phyloP scores from a whole-genome alignment of 2,329 filamentous ascomycete species.

The Hymenoscyphus scutula region DNA sequence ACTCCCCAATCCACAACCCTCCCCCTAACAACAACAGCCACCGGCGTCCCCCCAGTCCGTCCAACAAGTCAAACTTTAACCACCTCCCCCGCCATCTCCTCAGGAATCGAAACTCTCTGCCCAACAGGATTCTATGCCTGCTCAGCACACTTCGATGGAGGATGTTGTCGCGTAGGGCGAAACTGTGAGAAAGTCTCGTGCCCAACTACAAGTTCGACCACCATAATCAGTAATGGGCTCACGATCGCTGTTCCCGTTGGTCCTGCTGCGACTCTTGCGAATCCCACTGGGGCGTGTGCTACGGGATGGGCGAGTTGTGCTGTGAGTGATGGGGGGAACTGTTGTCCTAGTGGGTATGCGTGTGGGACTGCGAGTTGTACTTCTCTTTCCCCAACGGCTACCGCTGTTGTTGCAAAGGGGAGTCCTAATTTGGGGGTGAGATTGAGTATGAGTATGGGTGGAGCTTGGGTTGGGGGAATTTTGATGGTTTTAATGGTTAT shows the following conservation, averaged over 20 bases:
- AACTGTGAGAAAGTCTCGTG: slow-evolving; percentile 82
- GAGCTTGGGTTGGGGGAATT: not conserved
- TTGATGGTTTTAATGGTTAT: slow-evolving; percentile 8
- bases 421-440: slow-evolving; percentile 19
- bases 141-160: slow-evolving; percentile 73
- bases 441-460: not conserved
- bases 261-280: slow-evolving; percentile 42
- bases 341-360: slow-evolving; percentile 74
- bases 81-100: slow-evolving; percentile 27
- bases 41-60: slow-evolving; percentile 46
- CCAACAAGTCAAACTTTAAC: slow-evolving; percentile 45
- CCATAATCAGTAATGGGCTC: slow-evolving; percentile 63
- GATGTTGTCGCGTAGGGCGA: slow-evolving; percentile 85
- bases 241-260: slow-evolving; percentile 68
- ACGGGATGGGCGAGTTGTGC: slow-evolving; percentile 75
- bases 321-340: slow-evolving; percentile 67
- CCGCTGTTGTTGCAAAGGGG: slow-evolving; percentile 36
- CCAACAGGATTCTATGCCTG: slow-evolving; percentile 93
- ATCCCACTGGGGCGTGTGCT: slow-evolving; percentile 57
- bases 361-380: slow-evolving; percentile 75
- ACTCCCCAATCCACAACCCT: slow-evolving; percentile 23
- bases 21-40: slow-evolving; percentile 40
- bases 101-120: slow-evolving; percentile 50
- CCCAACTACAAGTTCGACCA: slow-evolving; percentile 59
- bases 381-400: slow-evolving; percentile 52